phyloP scores from a whole-genome alignment of 805 yeast species.

The Lachancea meyersii region DNA sequence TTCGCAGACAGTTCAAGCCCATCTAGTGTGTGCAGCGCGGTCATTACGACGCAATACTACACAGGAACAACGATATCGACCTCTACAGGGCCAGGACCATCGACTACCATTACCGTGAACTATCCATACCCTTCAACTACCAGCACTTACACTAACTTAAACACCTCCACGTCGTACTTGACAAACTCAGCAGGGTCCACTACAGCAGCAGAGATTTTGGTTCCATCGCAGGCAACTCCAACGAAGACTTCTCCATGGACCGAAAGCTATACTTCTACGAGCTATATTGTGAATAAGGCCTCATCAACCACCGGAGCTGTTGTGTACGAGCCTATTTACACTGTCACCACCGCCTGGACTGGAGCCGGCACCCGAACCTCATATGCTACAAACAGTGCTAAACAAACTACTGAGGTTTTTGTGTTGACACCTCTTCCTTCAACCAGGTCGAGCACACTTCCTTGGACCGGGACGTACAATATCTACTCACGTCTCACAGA shows the following conservation, averaged over 20 bases:
- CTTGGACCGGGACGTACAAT: conserved; percentile 6
- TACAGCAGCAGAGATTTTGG: not conserved
- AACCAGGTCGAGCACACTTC: conserved; percentile 2
- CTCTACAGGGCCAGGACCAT: not conserved
- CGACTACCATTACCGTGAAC: not conserved
- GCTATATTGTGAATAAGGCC: not conserved
- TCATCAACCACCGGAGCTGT: not conserved
- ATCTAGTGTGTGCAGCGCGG: too few relatives aligned
- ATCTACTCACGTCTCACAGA: conserved; percentile 1
- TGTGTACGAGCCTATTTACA: not conserved
- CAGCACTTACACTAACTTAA: not conserved
- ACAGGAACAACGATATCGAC: not conserved
- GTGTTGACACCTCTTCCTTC: conserved; percentile 6
- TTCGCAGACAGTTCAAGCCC: not conserved
- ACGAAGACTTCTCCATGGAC: not conserved
- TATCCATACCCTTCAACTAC: not conserved
- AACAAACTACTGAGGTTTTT: conserved; percentile 6
- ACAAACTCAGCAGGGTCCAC: not conserved
- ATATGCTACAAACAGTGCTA: conserved; percentile 6
- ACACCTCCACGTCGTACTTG: not conserved
- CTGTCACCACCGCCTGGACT: not conserved
- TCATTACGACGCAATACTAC: too few relatives aligned
- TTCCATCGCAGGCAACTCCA: not conserved
- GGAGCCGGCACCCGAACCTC: not conserved
- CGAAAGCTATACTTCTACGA: not conserved